Evolutionary conservation across 108 stramenopile genomes (phyloP).

Genomic region (Chaetoceros tenuissimus): DNA sequence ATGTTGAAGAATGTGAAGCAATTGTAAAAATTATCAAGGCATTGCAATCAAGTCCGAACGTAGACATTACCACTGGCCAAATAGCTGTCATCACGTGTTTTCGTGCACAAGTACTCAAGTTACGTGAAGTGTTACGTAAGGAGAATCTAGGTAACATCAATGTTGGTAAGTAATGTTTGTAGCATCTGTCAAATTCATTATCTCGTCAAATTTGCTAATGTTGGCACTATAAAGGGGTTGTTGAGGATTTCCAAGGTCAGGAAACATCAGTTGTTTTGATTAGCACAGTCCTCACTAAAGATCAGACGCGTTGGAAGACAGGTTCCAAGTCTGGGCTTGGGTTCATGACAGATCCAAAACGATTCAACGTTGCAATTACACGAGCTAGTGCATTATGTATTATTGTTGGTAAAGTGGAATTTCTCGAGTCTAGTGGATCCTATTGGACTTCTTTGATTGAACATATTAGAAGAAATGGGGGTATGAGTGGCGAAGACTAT

Average conservation of each 20-base stretch:
- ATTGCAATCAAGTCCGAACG: constrained; percentile 10
- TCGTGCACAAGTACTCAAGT: constrained; percentile 29
- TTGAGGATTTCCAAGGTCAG: constrained; percentile 46
- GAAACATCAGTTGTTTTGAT: constrained; percentile 35
- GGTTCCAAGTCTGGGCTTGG: constrained; percentile 23
- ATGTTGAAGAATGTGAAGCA: constrained; percentile 22
- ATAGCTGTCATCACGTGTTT: constrained; percentile 45
- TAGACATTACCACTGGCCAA: constrained; percentile 14
- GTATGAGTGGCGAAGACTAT: not conserved
- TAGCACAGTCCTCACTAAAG: constrained; percentile 21
- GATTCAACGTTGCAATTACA: constrained; percentile 45
- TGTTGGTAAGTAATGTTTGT: no score
- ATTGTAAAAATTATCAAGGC: constrained; percentile 21
- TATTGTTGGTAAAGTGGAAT: constrained; percentile 30
- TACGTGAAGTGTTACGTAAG: constrained; percentile 22
- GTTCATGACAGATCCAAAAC: constrained; percentile 34
- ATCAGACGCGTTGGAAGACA: constrained; percentile 4
- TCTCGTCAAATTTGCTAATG: no score
- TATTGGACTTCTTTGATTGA: constrained; percentile 9
- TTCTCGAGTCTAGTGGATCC: constrained; percentile 1
- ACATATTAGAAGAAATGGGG: constrained; percentile 3
- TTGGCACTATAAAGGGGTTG: no score
- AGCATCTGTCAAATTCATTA: no score
- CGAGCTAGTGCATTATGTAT: constrained; percentile 33
- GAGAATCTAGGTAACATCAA: constrained; percentile 15